Evolutionary conservation across 306 rosid species (phyloP).

Genomic region (Trichosanthes truncata): DNA sequence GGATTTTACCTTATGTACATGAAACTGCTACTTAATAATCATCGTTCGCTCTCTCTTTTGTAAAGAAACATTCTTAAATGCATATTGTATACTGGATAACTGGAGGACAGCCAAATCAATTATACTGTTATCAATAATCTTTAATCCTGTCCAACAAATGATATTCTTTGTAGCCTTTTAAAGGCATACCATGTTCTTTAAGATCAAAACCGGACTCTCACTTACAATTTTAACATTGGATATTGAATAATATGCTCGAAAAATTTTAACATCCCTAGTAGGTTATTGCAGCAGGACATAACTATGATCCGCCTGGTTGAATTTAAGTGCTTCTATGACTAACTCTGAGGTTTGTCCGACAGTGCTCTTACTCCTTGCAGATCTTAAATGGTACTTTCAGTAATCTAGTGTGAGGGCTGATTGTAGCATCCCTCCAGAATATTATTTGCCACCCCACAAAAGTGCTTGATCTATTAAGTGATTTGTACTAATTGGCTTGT

Average conservation of each 20-base stretch:
- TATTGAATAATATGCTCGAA: not conserved
- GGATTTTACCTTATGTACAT: conserved; percentile 9
- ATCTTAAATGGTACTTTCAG: not conserved
- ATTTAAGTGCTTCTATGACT: not conserved
- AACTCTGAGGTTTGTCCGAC: not conserved
- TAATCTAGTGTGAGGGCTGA: no score
- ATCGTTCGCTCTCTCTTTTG: not conserved
- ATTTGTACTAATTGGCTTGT: not conserved
- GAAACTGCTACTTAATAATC: not conserved
- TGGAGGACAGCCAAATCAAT: not conserved
- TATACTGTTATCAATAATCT: not conserved
- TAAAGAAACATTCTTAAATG: not conserved
- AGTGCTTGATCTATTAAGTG: not conserved
- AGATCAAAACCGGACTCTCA: not conserved
- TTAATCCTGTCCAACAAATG: not conserved
- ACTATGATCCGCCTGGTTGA: not conserved
- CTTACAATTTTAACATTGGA: not conserved
- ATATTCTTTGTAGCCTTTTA: not conserved
- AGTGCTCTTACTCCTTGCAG: not conserved
- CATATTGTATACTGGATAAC: not conserved
- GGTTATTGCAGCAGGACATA: not conserved
- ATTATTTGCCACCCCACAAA: no score
- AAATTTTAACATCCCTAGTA: not conserved
- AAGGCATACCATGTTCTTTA: not conserved
- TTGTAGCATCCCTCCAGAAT: not conserved